phyloP scores from a whole-genome alignment of 139 green algal species.

The Closterium sp. region DNA sequence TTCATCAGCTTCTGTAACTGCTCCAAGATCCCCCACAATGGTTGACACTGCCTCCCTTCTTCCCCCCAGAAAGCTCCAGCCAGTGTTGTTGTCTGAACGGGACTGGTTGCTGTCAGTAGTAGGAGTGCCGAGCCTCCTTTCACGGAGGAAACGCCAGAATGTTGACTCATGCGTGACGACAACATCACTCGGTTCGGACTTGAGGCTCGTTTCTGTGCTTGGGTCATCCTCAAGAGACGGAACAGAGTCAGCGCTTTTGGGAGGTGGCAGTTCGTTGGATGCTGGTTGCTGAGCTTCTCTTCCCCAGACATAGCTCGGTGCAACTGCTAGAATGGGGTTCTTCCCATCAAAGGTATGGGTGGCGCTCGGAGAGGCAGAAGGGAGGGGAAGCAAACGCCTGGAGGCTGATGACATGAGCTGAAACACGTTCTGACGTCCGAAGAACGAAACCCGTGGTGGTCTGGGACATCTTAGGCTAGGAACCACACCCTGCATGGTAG shows the following conservation, averaged over 20 bases:
- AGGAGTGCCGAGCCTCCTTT: neutral
- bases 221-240: neutral
- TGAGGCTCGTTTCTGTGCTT: neutral
- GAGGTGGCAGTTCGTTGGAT: neutral
- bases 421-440: conserved; percentile 4
- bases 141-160: neutral
- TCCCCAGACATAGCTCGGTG: neutral
- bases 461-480: conserved; percentile 19
- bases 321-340: neutral
- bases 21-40: neutral
- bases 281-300: neutral
- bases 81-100: neutral
- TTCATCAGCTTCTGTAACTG: neutral
- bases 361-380: neutral
- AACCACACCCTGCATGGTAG: conserved; percentile 13
- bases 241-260: neutral
- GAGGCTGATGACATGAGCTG: conserved; percentile 25
- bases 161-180: neutral
- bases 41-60: neutral
- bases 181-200: neutral
- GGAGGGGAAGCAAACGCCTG: conserved; percentile 19
- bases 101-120: neutral
- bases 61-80: neutral
- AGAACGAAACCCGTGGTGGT: conserved; percentile 3
- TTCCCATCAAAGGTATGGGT: neutral